Evolutionary conservation across 805 yeast genomes (phyloP).

Genomic region (Candida takata): DNA sequence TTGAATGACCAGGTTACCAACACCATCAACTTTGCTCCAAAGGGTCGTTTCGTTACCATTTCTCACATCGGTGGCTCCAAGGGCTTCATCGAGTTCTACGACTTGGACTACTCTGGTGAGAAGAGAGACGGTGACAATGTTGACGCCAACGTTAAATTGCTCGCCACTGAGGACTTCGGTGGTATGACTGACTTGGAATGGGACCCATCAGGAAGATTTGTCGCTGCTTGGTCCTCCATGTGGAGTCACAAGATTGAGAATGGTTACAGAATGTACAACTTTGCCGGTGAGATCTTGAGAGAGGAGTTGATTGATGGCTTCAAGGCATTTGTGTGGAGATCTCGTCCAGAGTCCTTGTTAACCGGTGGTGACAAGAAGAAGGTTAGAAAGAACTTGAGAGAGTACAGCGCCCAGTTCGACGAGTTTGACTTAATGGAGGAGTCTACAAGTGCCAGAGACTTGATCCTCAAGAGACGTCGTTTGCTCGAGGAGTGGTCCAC

Average conservation of each 20-base stretch:
- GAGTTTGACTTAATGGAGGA: slow-evolving; percentile 95
- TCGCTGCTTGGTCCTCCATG: slow-evolving; percentile 80
- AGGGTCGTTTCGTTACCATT: slow-evolving; percentile 74
- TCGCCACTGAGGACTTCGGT: slow-evolving; percentile 56
- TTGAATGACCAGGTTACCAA: slow-evolving; percentile 60
- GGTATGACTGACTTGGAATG: slow-evolving; percentile 82
- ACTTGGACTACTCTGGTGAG: slow-evolving; percentile 76
- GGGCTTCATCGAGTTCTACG: slow-evolving; percentile 80
- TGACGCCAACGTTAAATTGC: slow-evolving; percentile 24
- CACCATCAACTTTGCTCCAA: slow-evolving; percentile 82
- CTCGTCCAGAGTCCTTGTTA: slow-evolving; percentile 80
- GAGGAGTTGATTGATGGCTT: slow-evolving; percentile 78
- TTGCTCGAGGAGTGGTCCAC: slow-evolving; percentile 78
- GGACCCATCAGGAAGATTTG: slow-evolving; percentile 94
- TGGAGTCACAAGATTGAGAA: slow-evolving; percentile 83
- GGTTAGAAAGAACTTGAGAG: slow-evolving; percentile 83
- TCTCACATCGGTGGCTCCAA: slow-evolving; percentile 37
- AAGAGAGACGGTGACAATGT: slow-evolving; percentile 35
- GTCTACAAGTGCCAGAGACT: slow-evolving; percentile 82
- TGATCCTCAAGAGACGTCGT: slow-evolving; percentile 76
- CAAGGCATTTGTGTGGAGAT: slow-evolving; percentile 93
- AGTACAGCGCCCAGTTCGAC: slow-evolving; percentile 88
- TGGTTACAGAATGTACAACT: slow-evolving; percentile 83
- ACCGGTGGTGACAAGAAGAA: slow-evolving; percentile 77
- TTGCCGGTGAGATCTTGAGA: slow-evolving; percentile 68